Conservation (phyloP, 805 yeast species). For the Starmerella vaccinii region DNA sequence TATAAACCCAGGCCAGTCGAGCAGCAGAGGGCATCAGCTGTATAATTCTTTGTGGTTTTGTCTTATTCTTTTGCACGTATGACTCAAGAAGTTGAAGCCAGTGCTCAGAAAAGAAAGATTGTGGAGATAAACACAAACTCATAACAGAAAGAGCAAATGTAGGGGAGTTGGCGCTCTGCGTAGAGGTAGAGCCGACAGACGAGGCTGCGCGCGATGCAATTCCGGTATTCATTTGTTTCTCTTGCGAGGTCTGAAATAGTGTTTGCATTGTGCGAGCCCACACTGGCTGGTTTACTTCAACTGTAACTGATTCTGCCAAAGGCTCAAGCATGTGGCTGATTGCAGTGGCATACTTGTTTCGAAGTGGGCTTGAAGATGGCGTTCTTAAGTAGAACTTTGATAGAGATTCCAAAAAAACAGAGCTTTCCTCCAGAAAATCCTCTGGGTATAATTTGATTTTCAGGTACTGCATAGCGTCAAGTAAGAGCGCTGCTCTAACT, state of each 20-base stretch:
- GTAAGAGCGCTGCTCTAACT: constrained; percentile 58
- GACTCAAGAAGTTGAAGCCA: constrained; percentile 67
- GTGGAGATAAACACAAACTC: constrained; percentile 69
- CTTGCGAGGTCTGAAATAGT: constrained; percentile 36
- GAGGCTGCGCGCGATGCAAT: constrained; percentile 12
- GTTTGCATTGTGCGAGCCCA: constrained; percentile 76
- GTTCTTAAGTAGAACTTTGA: constrained; percentile 70
- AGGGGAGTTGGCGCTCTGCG: constrained; percentile 3
- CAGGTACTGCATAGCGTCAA: constrained; percentile 85
- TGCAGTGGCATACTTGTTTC: constrained; percentile 77
- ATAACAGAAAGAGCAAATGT: constrained; percentile 61
- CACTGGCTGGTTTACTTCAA: constrained; percentile 90
- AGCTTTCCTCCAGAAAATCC: constrained; percentile 84
- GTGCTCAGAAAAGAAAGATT: constrained; percentile 53
- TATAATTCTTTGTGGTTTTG: constrained; percentile 41
- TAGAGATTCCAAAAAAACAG: constrained; percentile 76
- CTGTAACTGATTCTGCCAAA: constrained; percentile 74
- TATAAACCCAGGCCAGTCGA: constrained; percentile 78
- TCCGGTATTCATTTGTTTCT: constrained; percentile 5
- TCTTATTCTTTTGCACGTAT: constrained; percentile 50
- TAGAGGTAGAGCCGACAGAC: not conserved
- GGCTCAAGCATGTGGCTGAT: constrained; percentile 66
- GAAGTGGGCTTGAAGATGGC: constrained; percentile 45
- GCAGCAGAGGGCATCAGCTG: constrained; percentile 56
- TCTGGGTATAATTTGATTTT: constrained; percentile 73